phyloP scores from a whole-genome alignment of 2,329 filamentous ascomycete species.

The Grosmannia penicillata region DNA sequence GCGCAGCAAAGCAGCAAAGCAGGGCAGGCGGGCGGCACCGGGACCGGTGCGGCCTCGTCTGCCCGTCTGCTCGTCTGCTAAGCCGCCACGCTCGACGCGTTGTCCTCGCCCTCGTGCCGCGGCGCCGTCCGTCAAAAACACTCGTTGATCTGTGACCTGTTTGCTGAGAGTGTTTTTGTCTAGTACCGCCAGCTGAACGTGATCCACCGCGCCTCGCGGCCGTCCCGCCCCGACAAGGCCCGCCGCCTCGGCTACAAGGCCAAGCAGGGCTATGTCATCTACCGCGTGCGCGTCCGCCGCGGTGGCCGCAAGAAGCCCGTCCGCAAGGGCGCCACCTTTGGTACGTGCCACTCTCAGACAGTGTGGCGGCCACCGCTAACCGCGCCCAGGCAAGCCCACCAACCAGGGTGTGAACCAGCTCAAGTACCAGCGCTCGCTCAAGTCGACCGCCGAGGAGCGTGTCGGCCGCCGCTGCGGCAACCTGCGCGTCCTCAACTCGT shows the following conservation, averaged over 20 bases:
- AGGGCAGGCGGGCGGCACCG: neutral
- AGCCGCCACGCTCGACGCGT: neutral
- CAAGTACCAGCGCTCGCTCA: conserved; percentile 99
- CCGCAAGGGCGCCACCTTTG: conserved; percentile 96
- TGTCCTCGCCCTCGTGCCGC: neutral
- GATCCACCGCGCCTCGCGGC: conserved; percentile 96
- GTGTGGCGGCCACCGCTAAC: neutral
- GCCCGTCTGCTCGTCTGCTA: no score
- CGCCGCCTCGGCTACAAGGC: conserved; percentile 99
- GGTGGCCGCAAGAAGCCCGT: conserved; percentile 97
- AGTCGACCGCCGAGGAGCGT: conserved; percentile 97
- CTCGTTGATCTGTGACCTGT: conserved; percentile 79
- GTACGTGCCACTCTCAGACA: conserved; percentile 31
- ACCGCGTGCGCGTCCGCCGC: conserved; percentile 95
- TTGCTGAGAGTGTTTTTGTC: conserved; percentile 7
- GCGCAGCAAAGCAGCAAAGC: neutral
- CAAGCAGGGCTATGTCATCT: conserved; percentile 99
- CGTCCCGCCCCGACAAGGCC: conserved; percentile 98
- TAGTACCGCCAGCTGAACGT: conserved; percentile 96
- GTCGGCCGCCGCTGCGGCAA: conserved; percentile 98
- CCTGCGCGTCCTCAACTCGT: conserved; percentile 98
- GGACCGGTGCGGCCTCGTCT: no score
- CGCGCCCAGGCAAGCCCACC: conserved; percentile 82
- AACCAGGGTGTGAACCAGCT: conserved; percentile 99
- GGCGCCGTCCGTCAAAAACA: conserved; percentile 59